Base-by-base conservation (phyloP, 2,329 filamentous ascomycete species). In the Fusarium annulatum region DNA sequence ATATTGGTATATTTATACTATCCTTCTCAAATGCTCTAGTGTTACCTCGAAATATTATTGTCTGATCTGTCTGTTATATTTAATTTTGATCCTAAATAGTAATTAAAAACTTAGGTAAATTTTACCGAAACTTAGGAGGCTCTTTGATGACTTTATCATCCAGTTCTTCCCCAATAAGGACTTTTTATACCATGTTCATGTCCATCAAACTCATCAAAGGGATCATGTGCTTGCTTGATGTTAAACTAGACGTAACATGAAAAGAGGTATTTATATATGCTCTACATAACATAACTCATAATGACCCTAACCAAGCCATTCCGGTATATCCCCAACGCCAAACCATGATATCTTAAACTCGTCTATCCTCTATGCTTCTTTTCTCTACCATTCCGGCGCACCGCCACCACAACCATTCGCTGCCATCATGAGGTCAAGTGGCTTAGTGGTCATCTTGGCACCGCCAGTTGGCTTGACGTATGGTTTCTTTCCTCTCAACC, bases 331-430 rank as follows among this genome's bases (percentile, higher is more conserved):
- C 49, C 48, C 39, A 23, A 74, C 70, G 70, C 64, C 70, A 57
- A 49, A 28, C 49, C 42, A 36, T 57, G 39, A 66, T 58, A 56
- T 45, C 41, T 52, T 26, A 19, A 30, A 23, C 42, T 26, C 34
- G 18, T 66, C 19, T 55, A 58, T 58, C 33, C 8, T 62, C 26
- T 69, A 39, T 52, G n/a, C 33, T 38, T 41, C 46, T 34, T 21
- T 38, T 14, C 41, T 52, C 65, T 78, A 88, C 86, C 86, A 88
- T 23, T 88, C 86, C 36, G 84, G 83, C 48, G 84, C 84, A 45
- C 76, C 78, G 21, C 76, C 78, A 15, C 85, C 85, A 59, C 86
- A 85, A 3, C 84, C 79, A 48, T 74, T 78, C 6, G 74, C 81
- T 10, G 81, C 83, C 21, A 78, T 79, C 76, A 84, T 77, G 28